Conservation (phyloP, 352 stramenopile genomes). For the Plasmopara muralis region DNA sequence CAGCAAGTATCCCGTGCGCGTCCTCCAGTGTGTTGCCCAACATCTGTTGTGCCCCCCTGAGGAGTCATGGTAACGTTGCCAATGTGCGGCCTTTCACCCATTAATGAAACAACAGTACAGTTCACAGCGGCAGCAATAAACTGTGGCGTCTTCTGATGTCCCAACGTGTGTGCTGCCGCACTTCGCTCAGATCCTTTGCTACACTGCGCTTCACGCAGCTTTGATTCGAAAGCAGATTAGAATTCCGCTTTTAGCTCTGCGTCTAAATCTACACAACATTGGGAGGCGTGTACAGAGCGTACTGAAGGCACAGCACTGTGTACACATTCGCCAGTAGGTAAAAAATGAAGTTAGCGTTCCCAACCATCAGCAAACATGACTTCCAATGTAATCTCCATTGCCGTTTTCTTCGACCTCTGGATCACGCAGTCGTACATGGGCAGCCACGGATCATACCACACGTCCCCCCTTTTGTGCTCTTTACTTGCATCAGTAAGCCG, state of each 20-base stretch:
- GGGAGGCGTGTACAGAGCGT: slow-evolving; percentile 3
- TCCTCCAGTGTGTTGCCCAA: slow-evolving; percentile 44
- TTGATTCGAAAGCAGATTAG: not conserved
- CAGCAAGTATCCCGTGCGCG: slow-evolving; percentile 44
- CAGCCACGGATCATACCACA: slow-evolving; percentile 39
- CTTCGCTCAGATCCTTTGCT: slow-evolving; percentile 26
- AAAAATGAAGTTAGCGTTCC: slow-evolving; percentile 30
- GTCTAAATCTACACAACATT: slow-evolving; percentile 30
- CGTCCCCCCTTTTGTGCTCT: slow-evolving; percentile 16
- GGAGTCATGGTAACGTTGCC: not conserved
- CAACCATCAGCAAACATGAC: slow-evolving; percentile 41
- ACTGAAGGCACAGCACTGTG: slow-evolving; percentile 34
- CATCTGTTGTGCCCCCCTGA: slow-evolving; percentile 38
- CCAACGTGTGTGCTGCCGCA: slow-evolving; percentile 21
- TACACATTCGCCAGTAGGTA: slow-evolving; percentile 21
- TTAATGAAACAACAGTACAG: slow-evolving; percentile 10
- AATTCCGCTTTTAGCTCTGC: slow-evolving; percentile 11
- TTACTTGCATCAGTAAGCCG: slow-evolving; percentile 6
- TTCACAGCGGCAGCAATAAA: slow-evolving; percentile 34
- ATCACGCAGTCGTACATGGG: slow-evolving; percentile 40
- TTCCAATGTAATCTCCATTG: slow-evolving; percentile 19
- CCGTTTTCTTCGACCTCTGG: slow-evolving; percentile 20
- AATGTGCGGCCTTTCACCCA: not conserved
- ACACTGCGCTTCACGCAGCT: slow-evolving; percentile 24
- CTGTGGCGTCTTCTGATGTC: slow-evolving; percentile 49